Conservation (phyloP, 139 green algal species). For the Edaphochlamys debaryana region DNA sequence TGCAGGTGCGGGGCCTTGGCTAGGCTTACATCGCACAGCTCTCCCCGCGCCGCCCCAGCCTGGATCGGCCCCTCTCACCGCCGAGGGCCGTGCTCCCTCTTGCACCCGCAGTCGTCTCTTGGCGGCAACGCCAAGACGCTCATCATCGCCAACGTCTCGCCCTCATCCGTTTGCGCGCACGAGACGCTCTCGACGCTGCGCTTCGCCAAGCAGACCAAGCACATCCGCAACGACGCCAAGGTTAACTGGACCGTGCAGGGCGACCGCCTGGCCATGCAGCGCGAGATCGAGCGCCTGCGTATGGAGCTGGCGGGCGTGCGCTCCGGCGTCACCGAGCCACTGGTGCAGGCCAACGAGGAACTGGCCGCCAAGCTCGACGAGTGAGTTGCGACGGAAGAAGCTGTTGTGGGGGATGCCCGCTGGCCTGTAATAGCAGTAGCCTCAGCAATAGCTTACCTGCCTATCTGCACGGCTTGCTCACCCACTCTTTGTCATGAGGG, state of each 20-base stretch:
- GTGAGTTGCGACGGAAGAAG: background rate
- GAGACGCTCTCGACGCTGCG: slow-evolving; percentile 93
- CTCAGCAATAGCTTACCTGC: too few species aligned
- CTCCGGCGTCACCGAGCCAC: slow-evolving; percentile 22
- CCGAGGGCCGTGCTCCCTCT: background rate
- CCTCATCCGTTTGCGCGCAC: slow-evolving; percentile 60
- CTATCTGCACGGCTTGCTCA: too few species aligned
- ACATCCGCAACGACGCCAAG: slow-evolving; percentile 89
- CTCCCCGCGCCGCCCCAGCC: too few species aligned
- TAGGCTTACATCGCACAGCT: background rate
- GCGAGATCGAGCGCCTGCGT: slow-evolving; percentile 69
- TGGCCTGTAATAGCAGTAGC: too few species aligned
- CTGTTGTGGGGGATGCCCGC: too few species aligned
- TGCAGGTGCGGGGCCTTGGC: slow-evolving; percentile 74
- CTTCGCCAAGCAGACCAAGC: slow-evolving; percentile 91
- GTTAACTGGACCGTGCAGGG: slow-evolving; percentile 71
- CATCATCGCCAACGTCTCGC: slow-evolving; percentile 92
- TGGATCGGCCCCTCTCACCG: background rate
- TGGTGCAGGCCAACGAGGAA: slow-evolving; percentile 31
- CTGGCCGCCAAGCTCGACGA: background rate
- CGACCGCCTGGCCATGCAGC: slow-evolving; percentile 63
- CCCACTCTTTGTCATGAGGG: too few species aligned
- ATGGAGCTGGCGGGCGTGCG: slow-evolving; percentile 46
- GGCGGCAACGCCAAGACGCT: slow-evolving; percentile 96
- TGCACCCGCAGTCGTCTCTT: slow-evolving; percentile 80